phyloP scores from a whole-genome alignment of 2,329 filamentous ascomycete genomes.

The Macrophomina phaseolina region DNA sequence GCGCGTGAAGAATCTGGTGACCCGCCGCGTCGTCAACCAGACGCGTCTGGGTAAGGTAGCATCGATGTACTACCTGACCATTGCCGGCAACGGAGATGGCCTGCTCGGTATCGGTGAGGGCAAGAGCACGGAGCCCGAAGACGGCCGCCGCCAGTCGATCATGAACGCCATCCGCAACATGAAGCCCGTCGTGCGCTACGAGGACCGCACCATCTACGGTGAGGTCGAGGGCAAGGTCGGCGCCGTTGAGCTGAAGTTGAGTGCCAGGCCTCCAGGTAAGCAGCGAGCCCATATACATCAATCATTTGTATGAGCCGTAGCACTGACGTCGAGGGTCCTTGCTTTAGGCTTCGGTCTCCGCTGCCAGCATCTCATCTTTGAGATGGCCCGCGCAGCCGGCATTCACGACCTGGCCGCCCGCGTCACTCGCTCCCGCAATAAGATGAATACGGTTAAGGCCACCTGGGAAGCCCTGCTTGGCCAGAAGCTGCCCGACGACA shows the following conservation, averaged over 20 bases:
- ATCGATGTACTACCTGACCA: slow-evolving; percentile 74
- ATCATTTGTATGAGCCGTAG: not conserved
- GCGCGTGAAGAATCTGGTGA: slow-evolving; percentile 74
- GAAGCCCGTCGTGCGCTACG: slow-evolving; percentile 89
- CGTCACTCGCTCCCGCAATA: slow-evolving; percentile 86
- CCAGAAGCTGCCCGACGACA: slow-evolving; percentile 86
- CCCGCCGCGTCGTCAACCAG: slow-evolving; percentile 82
- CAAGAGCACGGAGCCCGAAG: slow-evolving; percentile 76
- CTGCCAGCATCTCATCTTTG: slow-evolving; percentile 88
- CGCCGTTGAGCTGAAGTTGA: slow-evolving; percentile 83
- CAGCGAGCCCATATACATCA: not conserved
- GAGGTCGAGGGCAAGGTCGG: slow-evolving; percentile 83
- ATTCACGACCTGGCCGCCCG: slow-evolving; percentile 85
- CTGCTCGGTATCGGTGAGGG: slow-evolving; percentile 87
- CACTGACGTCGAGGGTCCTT: slow-evolving; percentile 12
- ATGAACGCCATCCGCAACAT: slow-evolving; percentile 88
- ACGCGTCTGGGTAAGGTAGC: slow-evolving; percentile 94
- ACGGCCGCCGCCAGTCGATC: slow-evolving; percentile 74
- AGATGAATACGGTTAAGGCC: slow-evolving; percentile 98
- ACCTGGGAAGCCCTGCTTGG: slow-evolving; percentile 79
- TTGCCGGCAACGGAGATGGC: slow-evolving; percentile 87
- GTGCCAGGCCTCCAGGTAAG: slow-evolving; percentile 83
- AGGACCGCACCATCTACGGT: slow-evolving; percentile 89
- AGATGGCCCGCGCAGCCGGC: slow-evolving; percentile 86
- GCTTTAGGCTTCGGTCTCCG: slow-evolving; percentile 86